Evolutionary conservation across 2,329 filamentous ascomycete genomes (phyloP).

Genomic region (Fusarium sp.): DNA sequence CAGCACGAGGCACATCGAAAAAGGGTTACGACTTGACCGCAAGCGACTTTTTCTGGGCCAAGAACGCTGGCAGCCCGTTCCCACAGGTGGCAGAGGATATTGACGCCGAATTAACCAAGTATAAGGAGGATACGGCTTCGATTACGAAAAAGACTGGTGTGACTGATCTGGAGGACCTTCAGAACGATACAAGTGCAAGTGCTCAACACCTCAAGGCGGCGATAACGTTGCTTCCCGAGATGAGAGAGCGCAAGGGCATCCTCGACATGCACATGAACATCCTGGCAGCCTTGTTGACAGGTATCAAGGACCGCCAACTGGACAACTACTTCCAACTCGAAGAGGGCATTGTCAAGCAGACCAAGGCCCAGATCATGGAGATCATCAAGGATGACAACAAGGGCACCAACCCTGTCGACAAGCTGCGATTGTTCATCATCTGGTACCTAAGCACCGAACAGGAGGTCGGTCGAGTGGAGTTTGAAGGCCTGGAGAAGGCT

Average conservation of each 20-base stretch:
- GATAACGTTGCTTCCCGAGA: conserved; percentile 90
- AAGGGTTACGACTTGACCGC: conserved; percentile 90
- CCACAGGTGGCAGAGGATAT: conserved; percentile 97
- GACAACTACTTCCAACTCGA: conserved; percentile 98
- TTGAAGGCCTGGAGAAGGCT: conserved; percentile 87
- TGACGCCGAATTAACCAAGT: conserved; percentile 90
- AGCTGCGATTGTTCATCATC: conserved; percentile 93
- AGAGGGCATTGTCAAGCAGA: conserved; percentile 91
- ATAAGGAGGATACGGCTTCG: conserved; percentile 94
- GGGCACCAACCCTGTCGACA: conserved; percentile 87
- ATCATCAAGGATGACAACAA: conserved; percentile 84
- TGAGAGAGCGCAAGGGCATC: conserved; percentile 90
- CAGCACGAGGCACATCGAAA: conserved; percentile 80
- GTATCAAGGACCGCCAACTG: conserved; percentile 94
- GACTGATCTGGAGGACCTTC: conserved; percentile 90
- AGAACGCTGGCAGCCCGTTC: conserved; percentile 91
- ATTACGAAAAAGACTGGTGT: conserved; percentile 96
- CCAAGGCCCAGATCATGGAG: conserved; percentile 88
- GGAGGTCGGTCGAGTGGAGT: conserved; percentile 84
- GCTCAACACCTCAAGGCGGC: conserved; percentile 96
- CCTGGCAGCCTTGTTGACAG: conserved; percentile 77
- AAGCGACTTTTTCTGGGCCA: conserved; percentile 96
- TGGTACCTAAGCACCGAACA: conserved; percentile 97
- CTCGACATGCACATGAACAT: conserved; percentile 99
- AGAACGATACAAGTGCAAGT: conserved; percentile 88